phyloP scores from a whole-genome alignment of 202 grass and related monocot genomes.

The Cymbopogon flexuosus region DNA sequence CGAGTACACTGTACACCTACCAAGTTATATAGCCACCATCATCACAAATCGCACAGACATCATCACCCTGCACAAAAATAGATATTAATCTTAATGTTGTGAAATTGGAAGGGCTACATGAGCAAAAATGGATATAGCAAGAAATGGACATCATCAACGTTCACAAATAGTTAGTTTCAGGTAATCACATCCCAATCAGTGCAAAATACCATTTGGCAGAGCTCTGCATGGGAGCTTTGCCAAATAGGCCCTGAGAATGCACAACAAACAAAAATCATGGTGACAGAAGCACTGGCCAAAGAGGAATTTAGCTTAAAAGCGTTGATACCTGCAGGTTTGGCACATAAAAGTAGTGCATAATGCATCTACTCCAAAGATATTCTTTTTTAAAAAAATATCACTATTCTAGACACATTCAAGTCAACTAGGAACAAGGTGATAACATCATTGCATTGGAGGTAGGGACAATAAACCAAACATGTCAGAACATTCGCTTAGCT shows the following conservation, averaged over 20 bases:
- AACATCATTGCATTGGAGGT: neutral
- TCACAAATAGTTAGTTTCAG: neutral
- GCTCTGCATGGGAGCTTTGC: neutral
- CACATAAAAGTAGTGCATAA: neutral
- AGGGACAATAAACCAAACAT: constrained; percentile 4
- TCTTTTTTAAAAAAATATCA: neutral
- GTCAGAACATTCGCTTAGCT: neutral
- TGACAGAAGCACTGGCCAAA: neutral
- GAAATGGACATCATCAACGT: neutral
- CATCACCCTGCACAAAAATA: constrained; percentile 36
- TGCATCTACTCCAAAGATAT: neutral
- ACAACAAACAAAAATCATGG: neutral
- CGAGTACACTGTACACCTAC: constrained; percentile 23
- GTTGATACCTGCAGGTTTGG: neutral
- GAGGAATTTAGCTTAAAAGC: neutral
- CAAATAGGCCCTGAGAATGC: neutral
- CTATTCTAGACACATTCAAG: constrained; percentile 2
- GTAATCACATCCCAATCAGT: neutral
- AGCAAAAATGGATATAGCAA: neutral
- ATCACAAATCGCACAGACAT: constrained; percentile 40
- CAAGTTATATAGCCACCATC: constrained; percentile 34
- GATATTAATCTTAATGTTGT: neutral
- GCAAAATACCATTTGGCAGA: neutral
- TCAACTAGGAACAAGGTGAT: neutral
- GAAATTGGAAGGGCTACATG: neutral